These are phyloP conservation scores for Amphibolis antarctica DNA, from an alignment of 106 monocot genomes.

Conservation along the genomic window DNA sequence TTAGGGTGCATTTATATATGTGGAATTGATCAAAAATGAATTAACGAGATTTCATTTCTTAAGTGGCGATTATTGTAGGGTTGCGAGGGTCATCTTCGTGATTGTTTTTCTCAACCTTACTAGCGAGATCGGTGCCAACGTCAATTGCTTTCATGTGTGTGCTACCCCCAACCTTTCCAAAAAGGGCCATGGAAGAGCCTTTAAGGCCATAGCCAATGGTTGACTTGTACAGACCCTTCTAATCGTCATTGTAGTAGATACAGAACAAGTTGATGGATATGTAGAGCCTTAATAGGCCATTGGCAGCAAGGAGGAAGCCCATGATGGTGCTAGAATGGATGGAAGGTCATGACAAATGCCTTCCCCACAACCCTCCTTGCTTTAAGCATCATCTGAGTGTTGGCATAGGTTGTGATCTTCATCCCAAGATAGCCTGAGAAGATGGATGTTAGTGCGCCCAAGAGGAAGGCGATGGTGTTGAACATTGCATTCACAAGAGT, in stretches of 20 bases:
- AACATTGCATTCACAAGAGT: slow-evolving; percentile 16
- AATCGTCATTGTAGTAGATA: slow-evolving; percentile 18
- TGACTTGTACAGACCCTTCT: slow-evolving; percentile 19
- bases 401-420: slow-evolving; percentile 25
- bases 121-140: slow-evolving; percentile 25
- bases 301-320: slow-evolving; percentile 27
- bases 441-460: slow-evolving; percentile 16
- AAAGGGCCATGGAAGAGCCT: slow-evolving; percentile 26
- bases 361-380: slow-evolving; percentile 21
- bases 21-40: no score
- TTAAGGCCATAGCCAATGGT: slow-evolving; percentile 26
- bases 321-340: slow-evolving; percentile 20
- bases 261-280: slow-evolving; percentile 16
- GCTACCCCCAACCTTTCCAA: slow-evolving; percentile 27
- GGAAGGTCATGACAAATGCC: slow-evolving; percentile 20
- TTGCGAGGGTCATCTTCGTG: slow-evolving; percentile 28
- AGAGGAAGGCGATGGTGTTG: slow-evolving; percentile 15
- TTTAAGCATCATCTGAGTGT: slow-evolving; percentile 15
- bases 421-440: slow-evolving; percentile 23
- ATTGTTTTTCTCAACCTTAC: slow-evolving; percentile 21
- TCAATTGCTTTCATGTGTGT: slow-evolving; percentile 23
- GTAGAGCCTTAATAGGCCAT: slow-evolving; percentile 20
- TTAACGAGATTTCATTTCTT: no score
- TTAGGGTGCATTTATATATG: no score
- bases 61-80: slow-evolving; percentile 15